Percentiles rank a stretch among this genome's conserved stretches.
Conservation (phyloP, 1,284 basidiomycete species). For the Mycena sp. region DNA sequence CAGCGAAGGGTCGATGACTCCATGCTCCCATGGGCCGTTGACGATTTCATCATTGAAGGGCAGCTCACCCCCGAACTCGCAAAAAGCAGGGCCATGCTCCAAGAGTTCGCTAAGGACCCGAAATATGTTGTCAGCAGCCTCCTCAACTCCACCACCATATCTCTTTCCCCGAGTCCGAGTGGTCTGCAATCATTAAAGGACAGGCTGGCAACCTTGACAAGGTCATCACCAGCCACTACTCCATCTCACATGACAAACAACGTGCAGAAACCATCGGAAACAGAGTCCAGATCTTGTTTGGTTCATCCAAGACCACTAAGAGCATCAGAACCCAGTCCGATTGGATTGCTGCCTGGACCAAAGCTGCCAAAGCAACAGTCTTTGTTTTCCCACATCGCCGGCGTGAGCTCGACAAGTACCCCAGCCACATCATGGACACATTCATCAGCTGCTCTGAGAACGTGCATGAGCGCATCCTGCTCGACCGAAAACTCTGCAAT, state of each 20-base stretch:
- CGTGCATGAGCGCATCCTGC: constrained; percentile 34
- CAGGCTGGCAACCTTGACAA: too few relatives aligned
- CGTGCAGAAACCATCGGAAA: too few relatives aligned
- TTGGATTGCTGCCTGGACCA: constrained; percentile 41
- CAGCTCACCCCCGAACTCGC: not conserved
- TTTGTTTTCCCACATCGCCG: constrained; percentile 41
- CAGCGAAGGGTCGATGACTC: constrained; percentile 1
- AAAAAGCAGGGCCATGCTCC: too few relatives aligned
- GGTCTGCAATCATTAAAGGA: too few relatives aligned
- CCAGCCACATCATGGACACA: constrained; percentile 31
- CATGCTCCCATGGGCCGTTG: constrained; percentile 13
- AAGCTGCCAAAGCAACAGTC: constrained; percentile 25
- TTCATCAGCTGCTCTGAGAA: constrained; percentile 31
- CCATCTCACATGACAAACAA: too few relatives aligned
- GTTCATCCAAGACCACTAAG: constrained; percentile 24
- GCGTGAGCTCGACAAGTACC: constrained; percentile 38
- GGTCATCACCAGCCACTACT: too few relatives aligned
- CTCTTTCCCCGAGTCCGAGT: too few relatives aligned
- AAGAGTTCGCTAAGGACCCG: not conserved
- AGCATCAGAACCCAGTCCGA: constrained; percentile 34
- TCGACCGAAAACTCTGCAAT: constrained; percentile 40
- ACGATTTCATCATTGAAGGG: constrained; percentile 2
- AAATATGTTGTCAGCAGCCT: not conserved
- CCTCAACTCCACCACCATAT: constrained; percentile 17
- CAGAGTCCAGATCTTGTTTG: constrained; percentile 29